These are phyloP conservation scores for Arctium lappa DNA, from an alignment of 129 eudicot species.

Conservation along the genomic window DNA sequence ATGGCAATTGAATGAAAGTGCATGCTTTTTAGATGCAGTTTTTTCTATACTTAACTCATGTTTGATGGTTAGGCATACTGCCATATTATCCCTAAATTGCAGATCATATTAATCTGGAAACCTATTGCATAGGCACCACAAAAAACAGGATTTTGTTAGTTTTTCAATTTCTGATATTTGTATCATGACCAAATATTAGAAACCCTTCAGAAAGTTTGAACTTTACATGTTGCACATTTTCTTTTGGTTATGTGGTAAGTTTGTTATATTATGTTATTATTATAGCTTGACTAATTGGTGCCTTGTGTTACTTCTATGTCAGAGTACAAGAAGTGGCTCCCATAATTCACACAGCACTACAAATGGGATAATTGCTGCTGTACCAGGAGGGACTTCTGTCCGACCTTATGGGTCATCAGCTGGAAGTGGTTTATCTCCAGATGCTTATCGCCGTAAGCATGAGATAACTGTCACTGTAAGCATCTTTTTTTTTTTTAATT, in stretches of 20 bases:
- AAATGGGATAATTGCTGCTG: constrained; percentile 35
- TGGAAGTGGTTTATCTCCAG: constrained; percentile 64
- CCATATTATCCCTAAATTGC: too few species aligned
- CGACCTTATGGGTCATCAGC: constrained; percentile 30
- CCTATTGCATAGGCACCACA: too few species aligned
- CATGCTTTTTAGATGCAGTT: too few species aligned
- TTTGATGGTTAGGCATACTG: too few species aligned
- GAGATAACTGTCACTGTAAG: constrained; percentile 90
- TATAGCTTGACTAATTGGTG: not conserved
- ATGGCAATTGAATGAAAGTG: too few species aligned
- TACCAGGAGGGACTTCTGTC: constrained; percentile 26
- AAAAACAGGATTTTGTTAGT: too few species aligned
- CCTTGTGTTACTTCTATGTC: not conserved
- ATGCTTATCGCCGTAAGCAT: constrained; percentile 67
- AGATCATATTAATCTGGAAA: not conserved
- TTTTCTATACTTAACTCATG: too few species aligned
- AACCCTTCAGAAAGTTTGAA: not conserved
- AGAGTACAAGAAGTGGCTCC: constrained; percentile 40
- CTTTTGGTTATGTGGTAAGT: not conserved
- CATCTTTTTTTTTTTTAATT: not conserved
- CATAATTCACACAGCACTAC: constrained; percentile 30
- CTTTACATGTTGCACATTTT: not conserved
- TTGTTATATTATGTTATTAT: not conserved
- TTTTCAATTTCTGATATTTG: not conserved
- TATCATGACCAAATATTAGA: not conserved